Conservation (phyloP, 352 stramenopile species). For the Phytophthora kernoviae region DNA sequence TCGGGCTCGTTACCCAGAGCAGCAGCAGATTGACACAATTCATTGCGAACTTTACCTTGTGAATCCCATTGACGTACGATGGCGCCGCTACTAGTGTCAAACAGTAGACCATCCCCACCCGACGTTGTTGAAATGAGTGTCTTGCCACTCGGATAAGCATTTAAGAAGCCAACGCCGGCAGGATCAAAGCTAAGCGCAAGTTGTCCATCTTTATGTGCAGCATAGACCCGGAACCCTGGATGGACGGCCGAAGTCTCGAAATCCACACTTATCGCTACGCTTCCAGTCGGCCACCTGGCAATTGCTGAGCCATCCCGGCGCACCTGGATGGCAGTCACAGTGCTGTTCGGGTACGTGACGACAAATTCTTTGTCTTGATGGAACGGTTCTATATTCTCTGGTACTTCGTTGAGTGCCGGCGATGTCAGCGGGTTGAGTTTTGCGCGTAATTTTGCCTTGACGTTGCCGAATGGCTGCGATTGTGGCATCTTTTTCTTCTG, state of each 20-base stretch:
- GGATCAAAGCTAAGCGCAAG: constrained; percentile 74
- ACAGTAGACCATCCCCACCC: constrained; percentile 58
- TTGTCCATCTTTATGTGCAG: constrained; percentile 66
- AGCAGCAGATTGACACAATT: constrained; percentile 34
- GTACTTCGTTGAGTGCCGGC: background rate
- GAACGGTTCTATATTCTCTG: constrained; percentile 19
- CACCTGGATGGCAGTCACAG: constrained; percentile 56
- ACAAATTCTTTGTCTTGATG: constrained; percentile 42
- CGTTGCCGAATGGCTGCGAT: constrained; percentile 4
- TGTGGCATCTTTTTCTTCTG: constrained; percentile 41
- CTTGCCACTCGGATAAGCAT: constrained; percentile 75
- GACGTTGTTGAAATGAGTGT: constrained; percentile 79
- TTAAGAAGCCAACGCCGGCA: constrained; percentile 73
- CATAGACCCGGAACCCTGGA: constrained; percentile 70
- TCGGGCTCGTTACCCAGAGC: constrained; percentile 43
- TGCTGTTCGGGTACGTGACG: constrained; percentile 53
- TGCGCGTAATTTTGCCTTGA: constrained; percentile 16
- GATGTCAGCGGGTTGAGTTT: constrained; percentile 1
- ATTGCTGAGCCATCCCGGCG: constrained; percentile 66
- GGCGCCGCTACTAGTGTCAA: constrained; percentile 43
- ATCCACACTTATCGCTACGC: constrained; percentile 72
- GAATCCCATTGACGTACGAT: constrained; percentile 69
- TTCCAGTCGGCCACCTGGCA: constrained; percentile 68
- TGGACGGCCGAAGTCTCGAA: constrained; percentile 37
- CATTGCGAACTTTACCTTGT: constrained; percentile 46